Conservation (phyloP, 1,139 yeast genomes). For the Yueomyces sp. region DNA sequence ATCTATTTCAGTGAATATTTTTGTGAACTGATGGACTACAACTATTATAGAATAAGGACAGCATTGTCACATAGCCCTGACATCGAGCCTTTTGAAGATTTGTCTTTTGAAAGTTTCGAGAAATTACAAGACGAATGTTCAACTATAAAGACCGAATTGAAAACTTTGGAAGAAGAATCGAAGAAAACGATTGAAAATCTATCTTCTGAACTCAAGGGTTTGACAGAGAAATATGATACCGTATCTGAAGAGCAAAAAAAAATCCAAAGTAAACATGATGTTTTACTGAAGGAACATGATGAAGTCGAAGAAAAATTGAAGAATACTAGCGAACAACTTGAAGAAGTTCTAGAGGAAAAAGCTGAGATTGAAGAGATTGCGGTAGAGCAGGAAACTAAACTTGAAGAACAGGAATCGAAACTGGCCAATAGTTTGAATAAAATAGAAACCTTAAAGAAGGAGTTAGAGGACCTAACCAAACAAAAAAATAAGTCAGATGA, state of each 20-base stretch:
- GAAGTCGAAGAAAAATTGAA: slow-evolving; percentile 5
- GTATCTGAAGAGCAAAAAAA: slow-evolving; percentile 5
- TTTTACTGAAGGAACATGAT: slow-evolving; percentile 3
- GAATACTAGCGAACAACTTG: slow-evolving; percentile 4
- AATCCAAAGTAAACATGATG: slow-evolving; percentile 4
- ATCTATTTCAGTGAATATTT: slow-evolving; percentile 61
- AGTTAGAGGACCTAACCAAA: slow-evolving; percentile 8
- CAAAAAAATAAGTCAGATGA: slow-evolving; percentile 65
- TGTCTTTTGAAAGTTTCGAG: slow-evolving; percentile 63
- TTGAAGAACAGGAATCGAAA: slow-evolving; percentile 4
- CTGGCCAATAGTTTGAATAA: slow-evolving; percentile 5
- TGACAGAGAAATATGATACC: slow-evolving; percentile 15
- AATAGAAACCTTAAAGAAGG: slow-evolving; percentile 7
- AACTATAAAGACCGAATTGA: slow-evolving; percentile 24
- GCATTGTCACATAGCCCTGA: slow-evolving; percentile 68
- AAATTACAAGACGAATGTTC: slow-evolving; percentile 27
- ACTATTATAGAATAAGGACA: slow-evolving; percentile 52
- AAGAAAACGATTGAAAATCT: slow-evolving; percentile 5
- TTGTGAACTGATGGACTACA: slow-evolving; percentile 56
- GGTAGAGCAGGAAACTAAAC: slow-evolving; percentile 3
- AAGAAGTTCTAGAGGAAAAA: slow-evolving; percentile 6
- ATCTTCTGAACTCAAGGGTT: slow-evolving; percentile 4
- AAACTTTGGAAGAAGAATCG: slow-evolving; percentile 6
- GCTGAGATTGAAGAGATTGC: slow-evolving; percentile 3
- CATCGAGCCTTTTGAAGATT: slow-evolving; percentile 51